These are phyloP conservation scores for Xylariaceae sp. DNA, from an alignment of 2,329 filamentous ascomycete genomes.

Conservation along the genomic window DNA sequence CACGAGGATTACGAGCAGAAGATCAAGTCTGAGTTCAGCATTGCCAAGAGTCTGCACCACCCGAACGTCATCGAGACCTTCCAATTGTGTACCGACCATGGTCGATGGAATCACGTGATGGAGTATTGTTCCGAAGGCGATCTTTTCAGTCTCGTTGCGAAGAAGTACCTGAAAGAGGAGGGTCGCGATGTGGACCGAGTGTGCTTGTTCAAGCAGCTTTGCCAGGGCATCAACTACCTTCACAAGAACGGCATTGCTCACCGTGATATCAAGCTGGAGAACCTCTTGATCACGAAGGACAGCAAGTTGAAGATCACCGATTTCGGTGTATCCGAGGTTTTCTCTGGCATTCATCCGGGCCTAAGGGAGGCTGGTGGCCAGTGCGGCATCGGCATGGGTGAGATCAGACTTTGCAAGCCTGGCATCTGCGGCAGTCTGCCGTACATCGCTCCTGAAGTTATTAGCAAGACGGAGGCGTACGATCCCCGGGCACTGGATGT, in stretches of 20 bases:
- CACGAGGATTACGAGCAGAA: slow-evolving; percentile 76
- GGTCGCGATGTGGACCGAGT: slow-evolving; percentile 64
- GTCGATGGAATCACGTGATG: slow-evolving; percentile 88
- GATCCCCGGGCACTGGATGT: slow-evolving; percentile 79
- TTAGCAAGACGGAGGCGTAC: slow-evolving; percentile 58
- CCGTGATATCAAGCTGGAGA: slow-evolving; percentile 86
- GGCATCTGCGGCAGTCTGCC: slow-evolving; percentile 81
- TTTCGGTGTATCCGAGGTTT: slow-evolving; percentile 85
- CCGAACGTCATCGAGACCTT: slow-evolving; percentile 82
- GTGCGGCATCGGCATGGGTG: slow-evolving; percentile 67
- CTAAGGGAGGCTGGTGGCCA: slow-evolving; percentile 65
- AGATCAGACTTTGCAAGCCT: slow-evolving; percentile 65
- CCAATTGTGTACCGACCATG: slow-evolving; percentile 67
- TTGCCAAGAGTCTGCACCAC: slow-evolving; percentile 78
- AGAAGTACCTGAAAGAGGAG: slow-evolving; percentile 59
- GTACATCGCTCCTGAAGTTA: slow-evolving; percentile 82
- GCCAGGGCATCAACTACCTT: slow-evolving; percentile 76
- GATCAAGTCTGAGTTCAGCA: slow-evolving; percentile 86
- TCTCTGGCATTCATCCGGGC: slow-evolving; percentile 75
- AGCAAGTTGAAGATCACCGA: slow-evolving; percentile 87
- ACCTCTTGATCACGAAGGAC: slow-evolving; percentile 70
- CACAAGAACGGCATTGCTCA: slow-evolving; percentile 83
- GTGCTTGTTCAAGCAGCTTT: slow-evolving; percentile 84
- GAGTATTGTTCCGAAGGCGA: slow-evolving; percentile 83
- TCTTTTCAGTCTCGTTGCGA: slow-evolving; percentile 68